A percentile compares a stretch with the other conserved stretches of the same genome.
phyloP scores from a whole-genome alignment of 192 early-diverging fungal genomes.

The Martensiomyces pterosporus region DNA sequence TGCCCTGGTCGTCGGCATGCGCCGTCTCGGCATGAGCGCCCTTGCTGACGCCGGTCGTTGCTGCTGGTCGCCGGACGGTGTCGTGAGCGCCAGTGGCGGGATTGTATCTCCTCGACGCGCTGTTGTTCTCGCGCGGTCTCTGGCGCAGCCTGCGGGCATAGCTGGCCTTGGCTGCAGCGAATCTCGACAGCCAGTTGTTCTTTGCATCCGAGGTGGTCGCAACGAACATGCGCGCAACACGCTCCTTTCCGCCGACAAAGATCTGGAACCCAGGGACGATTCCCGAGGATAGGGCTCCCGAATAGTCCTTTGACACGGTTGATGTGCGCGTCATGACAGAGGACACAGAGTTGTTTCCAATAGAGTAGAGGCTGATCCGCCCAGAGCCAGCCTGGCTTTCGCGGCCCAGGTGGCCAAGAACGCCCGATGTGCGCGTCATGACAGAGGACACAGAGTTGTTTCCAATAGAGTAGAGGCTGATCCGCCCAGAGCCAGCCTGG shows the following conservation, averaged over 20 bases:
- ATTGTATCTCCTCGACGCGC: conserved; percentile 17
- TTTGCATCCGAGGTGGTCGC: conserved; percentile 50
- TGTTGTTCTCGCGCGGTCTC: conserved; percentile 38
- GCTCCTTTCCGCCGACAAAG: conserved; percentile 50
- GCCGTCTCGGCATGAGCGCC: conserved; percentile 12
- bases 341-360: conserved; percentile 50
- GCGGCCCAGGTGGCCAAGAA: conserved; percentile 35
- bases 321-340: conserved; percentile 54
- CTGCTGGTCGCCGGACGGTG: neutral
- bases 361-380: conserved; percentile 50
- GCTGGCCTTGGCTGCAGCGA: conserved; percentile 53
- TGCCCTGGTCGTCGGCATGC: conserved; percentile 23
- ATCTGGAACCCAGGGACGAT: conserved; percentile 52
- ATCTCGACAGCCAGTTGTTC: conserved; percentile 53
- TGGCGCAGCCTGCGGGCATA: conserved; percentile 44
- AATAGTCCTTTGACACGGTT: conserved; percentile 53
- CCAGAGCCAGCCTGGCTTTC: conserved; percentile 44
- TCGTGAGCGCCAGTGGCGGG: too few species aligned
- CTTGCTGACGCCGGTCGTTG: conserved; percentile 11
- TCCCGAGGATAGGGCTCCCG: conserved; percentile 48
- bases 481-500: conserved; percentile 41
- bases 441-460: conserved; percentile 52
- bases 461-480: conserved; percentile 51
- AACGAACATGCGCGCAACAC: conserved; percentile 53
- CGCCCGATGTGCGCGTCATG: conserved; percentile 49